Evolutionary conservation across 2,329 filamentous ascomycete species (phyloP).

Genomic region (Colletotrichum sp.): DNA sequence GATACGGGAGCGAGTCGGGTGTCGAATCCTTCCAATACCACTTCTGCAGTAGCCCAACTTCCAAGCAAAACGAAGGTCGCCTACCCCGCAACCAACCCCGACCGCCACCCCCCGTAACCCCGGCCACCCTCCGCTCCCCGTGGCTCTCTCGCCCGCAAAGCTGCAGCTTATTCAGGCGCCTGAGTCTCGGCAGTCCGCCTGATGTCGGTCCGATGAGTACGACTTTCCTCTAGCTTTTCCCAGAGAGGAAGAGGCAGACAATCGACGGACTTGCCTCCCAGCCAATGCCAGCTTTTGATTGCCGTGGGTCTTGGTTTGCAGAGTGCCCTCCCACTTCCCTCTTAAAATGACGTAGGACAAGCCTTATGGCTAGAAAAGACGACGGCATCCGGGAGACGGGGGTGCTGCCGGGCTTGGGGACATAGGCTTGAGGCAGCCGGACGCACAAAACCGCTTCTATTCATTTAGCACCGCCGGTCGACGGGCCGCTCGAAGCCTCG

Average conservation of each 20-base stretch:
- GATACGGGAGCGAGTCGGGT: not conserved
- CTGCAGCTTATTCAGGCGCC: constrained; percentile 17
- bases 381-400: not conserved
- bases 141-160: constrained; percentile 7
- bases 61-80: not conserved
- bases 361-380: not conserved
- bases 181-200: constrained; percentile 18
- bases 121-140: constrained; percentile 1
- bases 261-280: not conserved
- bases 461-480: not conserved
- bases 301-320: constrained; percentile 8
- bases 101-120: not conserved
- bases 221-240: not conserved
- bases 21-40: not conserved
- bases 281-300: not conserved
- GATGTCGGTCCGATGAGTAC: constrained; percentile 12
- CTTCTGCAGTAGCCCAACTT: not conserved
- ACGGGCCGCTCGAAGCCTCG: not conserved
- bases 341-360: constrained; percentile 13
- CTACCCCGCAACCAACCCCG: constrained; percentile 15
- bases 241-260: not conserved
- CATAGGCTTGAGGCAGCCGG: not conserved
- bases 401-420: not conserved
- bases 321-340: constrained; percentile 14
- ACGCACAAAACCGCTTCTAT: not conserved